These are phyloP conservation scores for Fomitopsis betulina DNA, from an alignment of 1,284 basidiomycete genomes.

Conservation along the genomic window DNA sequence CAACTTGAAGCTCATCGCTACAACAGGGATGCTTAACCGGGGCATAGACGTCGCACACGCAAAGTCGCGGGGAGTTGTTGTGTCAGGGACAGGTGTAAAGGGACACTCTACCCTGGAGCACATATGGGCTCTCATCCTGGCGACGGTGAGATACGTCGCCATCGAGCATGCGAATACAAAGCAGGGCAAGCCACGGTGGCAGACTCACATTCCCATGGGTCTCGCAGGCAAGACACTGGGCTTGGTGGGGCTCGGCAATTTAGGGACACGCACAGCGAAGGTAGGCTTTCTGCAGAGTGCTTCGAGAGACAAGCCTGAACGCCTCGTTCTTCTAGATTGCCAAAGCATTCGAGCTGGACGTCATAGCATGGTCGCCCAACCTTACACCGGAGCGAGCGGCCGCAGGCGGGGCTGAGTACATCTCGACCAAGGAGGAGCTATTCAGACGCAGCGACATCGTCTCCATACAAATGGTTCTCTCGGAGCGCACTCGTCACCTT, in stretches of 20 bases:
- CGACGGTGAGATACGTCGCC: slow-evolving; percentile 46
- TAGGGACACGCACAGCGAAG: slow-evolving; percentile 45
- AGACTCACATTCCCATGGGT: slow-evolving; percentile 47
- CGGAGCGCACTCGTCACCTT: slow-evolving; percentile 44
- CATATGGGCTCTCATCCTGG: slow-evolving; percentile 64
- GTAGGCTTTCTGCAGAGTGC: slow-evolving; percentile 23
- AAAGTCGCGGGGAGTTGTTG: slow-evolving; percentile 44
- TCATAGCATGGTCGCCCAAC: slow-evolving; percentile 62
- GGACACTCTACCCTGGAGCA: slow-evolving; percentile 52
- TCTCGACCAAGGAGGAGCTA: slow-evolving; percentile 46
- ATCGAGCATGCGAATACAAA: slow-evolving; percentile 49
- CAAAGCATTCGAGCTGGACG: slow-evolving; percentile 53
- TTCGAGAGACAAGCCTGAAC: background rate
- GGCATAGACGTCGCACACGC: slow-evolving; percentile 48
- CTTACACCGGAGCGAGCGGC: slow-evolving; percentile 53
- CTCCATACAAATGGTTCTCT: slow-evolving; percentile 55
- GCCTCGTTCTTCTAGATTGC: slow-evolving; percentile 37
- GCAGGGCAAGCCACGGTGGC: slow-evolving; percentile 47
- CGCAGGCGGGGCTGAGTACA: slow-evolving; percentile 44
- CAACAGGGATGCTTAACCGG: slow-evolving; percentile 49
- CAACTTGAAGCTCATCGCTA: slow-evolving; percentile 53
- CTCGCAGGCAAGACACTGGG: slow-evolving; percentile 53
- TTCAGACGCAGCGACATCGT: slow-evolving; percentile 52
- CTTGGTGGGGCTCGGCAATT: slow-evolving; percentile 52
- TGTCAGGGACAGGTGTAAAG: slow-evolving; percentile 47